Evolutionary conservation across 2,329 filamentous ascomycete genomes (phyloP), one percentile per base, ranked within the genome.

Genomic region (Lachnellula cervina): DNA sequence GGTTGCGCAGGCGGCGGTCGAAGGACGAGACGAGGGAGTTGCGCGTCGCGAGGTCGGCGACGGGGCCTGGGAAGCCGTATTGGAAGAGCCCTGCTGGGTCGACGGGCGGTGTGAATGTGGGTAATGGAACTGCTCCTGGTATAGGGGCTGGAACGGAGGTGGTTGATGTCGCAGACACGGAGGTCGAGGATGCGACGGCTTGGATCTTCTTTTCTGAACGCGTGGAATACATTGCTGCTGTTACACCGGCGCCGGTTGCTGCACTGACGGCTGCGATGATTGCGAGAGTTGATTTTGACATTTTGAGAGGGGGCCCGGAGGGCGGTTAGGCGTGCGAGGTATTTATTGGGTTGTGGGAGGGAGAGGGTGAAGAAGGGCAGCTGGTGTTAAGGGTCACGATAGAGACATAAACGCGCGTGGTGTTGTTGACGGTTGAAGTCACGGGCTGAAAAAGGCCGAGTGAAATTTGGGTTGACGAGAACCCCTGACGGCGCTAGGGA

Each of bases 11-110:
- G 59, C 90, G 87, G 28, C 94, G 90, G 75, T 99, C 93, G 80
- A 87, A 99, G 66, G 88, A 86, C 34, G 92, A 96, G 62, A 92
- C 81, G 52, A 97, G 81, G 35, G 90, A 88, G 25, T 83, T 77
- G 38, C 90, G 87, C 54, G 80, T 81, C 54, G 91, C 86, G 44
- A 96, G 79, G 73, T 99, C 94, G 66, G 87, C 80, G 40, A 96
- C 77, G 34, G 94, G 94, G 56, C 94, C 94, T 0, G 94, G 93
- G 74, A 97, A 97, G 67, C 94, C 89, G 70, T 93, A 93, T 64
- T 91, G 82, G 73, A 91, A 89, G 63, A 93, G 80, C 13, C 89
- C 89, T 38, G 84, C 76, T 4, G 89, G 88, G 72, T 93, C 81
- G 67, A 92, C 87, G 37, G 80, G 83, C 11, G 74, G 68, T 50